Evolutionary conservation across 2,329 filamentous ascomycete genomes (phyloP), one percentile per base, ranked within the genome.

Genomic region (Blastomyces parvus): DNA sequence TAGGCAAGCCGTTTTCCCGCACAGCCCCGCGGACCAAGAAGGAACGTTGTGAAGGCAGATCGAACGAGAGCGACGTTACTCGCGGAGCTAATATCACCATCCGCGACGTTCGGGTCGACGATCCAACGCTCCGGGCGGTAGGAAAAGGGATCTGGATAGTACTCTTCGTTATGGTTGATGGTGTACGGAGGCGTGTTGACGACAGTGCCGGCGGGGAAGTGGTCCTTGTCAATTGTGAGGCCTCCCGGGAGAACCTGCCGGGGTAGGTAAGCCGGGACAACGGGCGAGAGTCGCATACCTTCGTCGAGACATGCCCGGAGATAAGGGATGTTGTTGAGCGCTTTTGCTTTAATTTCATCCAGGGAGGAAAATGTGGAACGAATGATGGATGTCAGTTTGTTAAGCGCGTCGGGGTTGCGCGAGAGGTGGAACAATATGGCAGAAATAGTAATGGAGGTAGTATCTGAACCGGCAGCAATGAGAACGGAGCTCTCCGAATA

Each of bases 401-500:
- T 65, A 25, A 76, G 69, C 3, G 67, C 69, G 1, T 67, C 63
- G 1, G 72, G 71, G 63, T 77, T 73, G 58, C 67, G 70, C 30
- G 67, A 60, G 50, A 81, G 69, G 64, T 80, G 80, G 68, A 77
- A 78, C 42, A 77, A 71, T 0, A 71, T 68, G 0, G 72, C 71
- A 4, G 77, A 67, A 27, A 80, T 65, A 11, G 73, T 70, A 2
- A 74, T 76, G 0, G 75, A 72, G 0, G 77, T 74, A 0, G 78
- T 80, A 61, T 80, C 78, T 22, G 73, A 71, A 64, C 75, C 80
- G 17, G 80, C 80, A 52, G 81, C 79, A 64, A 82, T 82, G 30
- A 82, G 67, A 2, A 80, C 71, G 61, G 80, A 78, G 44, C 76
- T 79, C 67, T 83, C 81, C 65, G 76, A 77, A 74, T 78, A 80